Evolutionary conservation across 495 filamentous ascomycete species (phyloP).

Genomic region (Podospora conica): DNA sequence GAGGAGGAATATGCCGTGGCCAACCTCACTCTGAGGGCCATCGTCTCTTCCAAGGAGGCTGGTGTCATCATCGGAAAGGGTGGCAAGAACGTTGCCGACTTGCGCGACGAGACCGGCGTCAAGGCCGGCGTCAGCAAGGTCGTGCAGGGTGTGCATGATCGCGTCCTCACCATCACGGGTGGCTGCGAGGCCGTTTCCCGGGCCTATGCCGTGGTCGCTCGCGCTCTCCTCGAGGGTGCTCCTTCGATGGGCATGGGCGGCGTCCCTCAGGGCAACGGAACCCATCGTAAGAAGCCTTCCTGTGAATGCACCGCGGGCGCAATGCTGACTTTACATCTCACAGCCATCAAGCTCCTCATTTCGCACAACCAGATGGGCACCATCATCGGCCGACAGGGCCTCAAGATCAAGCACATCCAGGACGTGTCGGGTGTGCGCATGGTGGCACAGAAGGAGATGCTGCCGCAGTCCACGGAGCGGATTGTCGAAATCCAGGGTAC

Average conservation of each 20-base stretch:
- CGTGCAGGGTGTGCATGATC: conserved; percentile 92
- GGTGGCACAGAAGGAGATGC: conserved; percentile 99
- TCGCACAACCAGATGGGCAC: conserved; percentile 99
- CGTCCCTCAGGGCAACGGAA: conserved; percentile 73
- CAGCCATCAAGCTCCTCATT: conserved; percentile 94
- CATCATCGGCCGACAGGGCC: conserved; percentile 90
- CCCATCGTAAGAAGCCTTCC: conserved; percentile 67
- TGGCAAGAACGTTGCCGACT: conserved; percentile 94
- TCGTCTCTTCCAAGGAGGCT: conserved; percentile 96
- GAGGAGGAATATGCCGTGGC: conserved; percentile 94
- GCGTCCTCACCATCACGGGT: conserved; percentile 91
- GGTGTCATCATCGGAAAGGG: conserved; percentile 98
- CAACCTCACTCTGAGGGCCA: conserved; percentile 87
- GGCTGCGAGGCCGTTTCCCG: conserved; percentile 76
- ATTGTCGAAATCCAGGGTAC: conserved; percentile 94
- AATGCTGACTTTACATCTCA: conserved; percentile 16
- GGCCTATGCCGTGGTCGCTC: conserved; percentile 89
- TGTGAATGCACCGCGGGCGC: background rate
- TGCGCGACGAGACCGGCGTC: conserved; percentile 94
- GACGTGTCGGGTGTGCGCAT: conserved; percentile 95
- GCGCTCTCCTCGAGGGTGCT: conserved; percentile 84
- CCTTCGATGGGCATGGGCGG: conserved; percentile 94
- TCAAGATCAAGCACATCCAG: conserved; percentile 99
- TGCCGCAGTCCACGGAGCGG: conserved; percentile 97
- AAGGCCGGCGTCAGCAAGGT: conserved; percentile 98